Percentiles rank a stretch among this genome's conserved stretches.
These are phyloP conservation scores for Sphaerulina populicola DNA, from an alignment of 2,329 filamentous ascomycete species.

Conservation along the genomic window DNA sequence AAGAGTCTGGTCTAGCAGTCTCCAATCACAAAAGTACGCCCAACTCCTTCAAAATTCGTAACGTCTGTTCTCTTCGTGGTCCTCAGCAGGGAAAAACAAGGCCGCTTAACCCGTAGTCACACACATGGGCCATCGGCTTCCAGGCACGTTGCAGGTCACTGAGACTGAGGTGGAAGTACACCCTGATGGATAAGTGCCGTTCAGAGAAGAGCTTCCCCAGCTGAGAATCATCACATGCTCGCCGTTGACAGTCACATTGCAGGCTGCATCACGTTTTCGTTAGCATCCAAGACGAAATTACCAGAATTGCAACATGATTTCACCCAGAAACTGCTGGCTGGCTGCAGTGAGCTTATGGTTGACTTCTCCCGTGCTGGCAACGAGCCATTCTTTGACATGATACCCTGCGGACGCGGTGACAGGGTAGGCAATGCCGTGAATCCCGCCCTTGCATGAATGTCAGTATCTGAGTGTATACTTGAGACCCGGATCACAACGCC, in stretches of 20 bases:
- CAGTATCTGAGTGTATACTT: not conserved
- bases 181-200: slow-evolving; percentile 4
- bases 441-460: not conserved
- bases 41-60: too few relatives aligned
- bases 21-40: too few relatives aligned
- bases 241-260: slow-evolving; percentile 12
- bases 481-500: not conserved
- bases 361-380: too few relatives aligned
- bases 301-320: not conserved
- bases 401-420: too few relatives aligned
- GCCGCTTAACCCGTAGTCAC: not conserved
- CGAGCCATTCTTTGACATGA: too few relatives aligned
- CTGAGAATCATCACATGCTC: not conserved
- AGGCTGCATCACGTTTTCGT: not conserved
- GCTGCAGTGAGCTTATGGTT: too few relatives aligned
- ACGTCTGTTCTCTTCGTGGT: not conserved
- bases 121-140: slow-evolving; percentile 2
- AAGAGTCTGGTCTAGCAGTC: too few relatives aligned
- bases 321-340: too few relatives aligned
- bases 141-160: slow-evolving; percentile 11
- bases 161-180: slow-evolving; percentile 4
- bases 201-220: slow-evolving; percentile 2
- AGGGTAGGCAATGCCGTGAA: not conserved
- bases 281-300: not conserved
- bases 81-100: not conserved